Evolutionary conservation across 352 stramenopile species (phyloP).

Genomic region (Phytophthora lateralis): DNA sequence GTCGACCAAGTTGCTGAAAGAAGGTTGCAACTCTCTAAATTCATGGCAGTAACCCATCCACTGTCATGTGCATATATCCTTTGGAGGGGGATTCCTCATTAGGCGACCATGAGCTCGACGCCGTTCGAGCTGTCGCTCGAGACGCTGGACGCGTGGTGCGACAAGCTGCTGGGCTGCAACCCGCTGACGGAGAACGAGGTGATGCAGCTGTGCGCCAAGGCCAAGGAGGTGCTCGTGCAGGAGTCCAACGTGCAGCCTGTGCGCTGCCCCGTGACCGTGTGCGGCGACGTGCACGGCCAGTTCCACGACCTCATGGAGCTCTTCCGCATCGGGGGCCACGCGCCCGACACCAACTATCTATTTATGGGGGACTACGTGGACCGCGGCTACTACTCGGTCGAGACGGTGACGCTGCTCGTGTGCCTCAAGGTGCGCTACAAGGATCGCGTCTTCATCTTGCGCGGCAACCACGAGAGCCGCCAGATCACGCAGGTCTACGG

Average conservation of each 20-base stretch:
- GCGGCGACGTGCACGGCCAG: slow-evolving; percentile 97
- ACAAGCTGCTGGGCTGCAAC: slow-evolving; percentile 94
- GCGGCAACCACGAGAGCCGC: slow-evolving; percentile 81
- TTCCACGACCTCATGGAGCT: slow-evolving; percentile 98
- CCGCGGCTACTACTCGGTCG: slow-evolving; percentile 87
- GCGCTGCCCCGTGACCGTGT: slow-evolving; percentile 97
- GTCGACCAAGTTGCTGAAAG: no score
- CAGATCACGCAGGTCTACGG: slow-evolving; percentile 88
- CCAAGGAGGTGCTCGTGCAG: slow-evolving; percentile 96
- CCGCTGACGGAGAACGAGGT: slow-evolving; percentile 96
- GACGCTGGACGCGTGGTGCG: slow-evolving; percentile 94
- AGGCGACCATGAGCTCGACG: slow-evolving; percentile 46
- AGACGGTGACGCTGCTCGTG: slow-evolving; percentile 84
- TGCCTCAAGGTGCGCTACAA: slow-evolving; percentile 91
- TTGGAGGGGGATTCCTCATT: no score
- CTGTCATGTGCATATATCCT: no score
- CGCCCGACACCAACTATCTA: slow-evolving; percentile 81
- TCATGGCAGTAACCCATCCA: no score
- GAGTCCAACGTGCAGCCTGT: slow-evolving; percentile 98
- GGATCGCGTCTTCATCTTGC: slow-evolving; percentile 85
- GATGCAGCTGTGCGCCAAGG: slow-evolving; percentile 94
- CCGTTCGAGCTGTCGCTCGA: slow-evolving; percentile 81
- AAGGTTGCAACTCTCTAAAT: no score
- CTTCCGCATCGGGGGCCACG: slow-evolving; percentile 92
- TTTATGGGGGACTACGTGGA: slow-evolving; percentile 90